phyloP scores from a whole-genome alignment of 2,329 filamentous ascomycete species.

The Xylariaceae sp. region DNA sequence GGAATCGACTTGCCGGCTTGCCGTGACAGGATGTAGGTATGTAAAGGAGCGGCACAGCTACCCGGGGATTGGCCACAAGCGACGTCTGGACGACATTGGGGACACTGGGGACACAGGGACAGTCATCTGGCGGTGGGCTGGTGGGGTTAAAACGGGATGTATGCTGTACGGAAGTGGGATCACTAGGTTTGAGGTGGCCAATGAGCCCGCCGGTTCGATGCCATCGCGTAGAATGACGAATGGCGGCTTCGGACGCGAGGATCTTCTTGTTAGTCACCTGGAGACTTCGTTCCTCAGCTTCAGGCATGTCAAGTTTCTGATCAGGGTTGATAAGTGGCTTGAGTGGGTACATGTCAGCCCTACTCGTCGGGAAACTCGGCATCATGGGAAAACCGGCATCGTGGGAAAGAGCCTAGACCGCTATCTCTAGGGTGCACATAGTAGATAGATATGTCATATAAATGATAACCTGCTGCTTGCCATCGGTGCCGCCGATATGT shows the following conservation, averaged over 20 bases:
- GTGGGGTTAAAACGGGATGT: background rate
- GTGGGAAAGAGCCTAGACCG: background rate
- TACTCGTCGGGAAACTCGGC: constrained; percentile 27
- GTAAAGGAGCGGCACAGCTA: constrained; percentile 15
- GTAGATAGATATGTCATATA: too few relatives aligned
- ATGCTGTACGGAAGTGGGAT: background rate
- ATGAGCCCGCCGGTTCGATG: constrained; percentile 1
- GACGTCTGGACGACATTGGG: constrained; percentile 11
- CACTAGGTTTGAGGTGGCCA: constrained; percentile 5
- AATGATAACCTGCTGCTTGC: too few relatives aligned
- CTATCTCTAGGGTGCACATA: too few relatives aligned
- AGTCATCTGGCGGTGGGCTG: constrained; percentile 19
- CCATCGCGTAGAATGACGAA: constrained; percentile 16
- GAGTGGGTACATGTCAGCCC: constrained; percentile 26
- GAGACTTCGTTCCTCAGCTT: background rate
- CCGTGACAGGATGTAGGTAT: constrained; percentile 13
- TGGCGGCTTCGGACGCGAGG: background rate
- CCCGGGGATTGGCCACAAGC: constrained; percentile 11
- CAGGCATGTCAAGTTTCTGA: background rate
- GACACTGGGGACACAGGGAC: too few relatives aligned
- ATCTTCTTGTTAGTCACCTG: constrained; percentile 12
- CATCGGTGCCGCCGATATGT: too few relatives aligned
- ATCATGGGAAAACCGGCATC: constrained; percentile 19
- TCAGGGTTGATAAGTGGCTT: constrained; percentile 8
- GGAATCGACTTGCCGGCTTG: constrained; percentile 20